Evolutionary conservation across 1,284 basidiomycete species (phyloP).

Genomic region (Pterulicium gracile): DNA sequence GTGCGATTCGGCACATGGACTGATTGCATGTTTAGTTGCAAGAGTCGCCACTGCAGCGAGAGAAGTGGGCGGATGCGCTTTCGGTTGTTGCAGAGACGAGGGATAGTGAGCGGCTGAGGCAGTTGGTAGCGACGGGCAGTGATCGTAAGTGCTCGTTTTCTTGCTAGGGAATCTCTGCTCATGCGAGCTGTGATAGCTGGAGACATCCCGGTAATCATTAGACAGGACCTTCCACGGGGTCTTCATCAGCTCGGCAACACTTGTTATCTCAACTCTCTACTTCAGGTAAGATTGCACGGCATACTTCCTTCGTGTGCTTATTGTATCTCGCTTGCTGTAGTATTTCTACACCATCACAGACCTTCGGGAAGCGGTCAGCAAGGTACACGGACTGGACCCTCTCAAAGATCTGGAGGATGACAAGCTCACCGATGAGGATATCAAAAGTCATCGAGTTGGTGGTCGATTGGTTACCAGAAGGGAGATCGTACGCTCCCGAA

Average conservation of each 20-base stretch:
- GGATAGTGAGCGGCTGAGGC: constrained; percentile 60
- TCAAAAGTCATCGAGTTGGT: constrained; percentile 77
- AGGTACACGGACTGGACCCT: constrained; percentile 41
- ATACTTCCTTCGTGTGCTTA: too few species aligned
- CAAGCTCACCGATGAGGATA: constrained; percentile 66
- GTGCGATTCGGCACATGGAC: constrained; percentile 4
- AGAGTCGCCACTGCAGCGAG: constrained; percentile 53
- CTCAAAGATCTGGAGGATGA: constrained; percentile 51
- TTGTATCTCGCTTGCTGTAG: constrained; percentile 25
- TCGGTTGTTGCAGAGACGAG: constrained; percentile 59
- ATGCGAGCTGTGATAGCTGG: constrained; percentile 52
- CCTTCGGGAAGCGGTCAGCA: constrained; percentile 65
- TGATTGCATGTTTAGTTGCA: constrained; percentile 37
- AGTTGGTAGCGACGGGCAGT: constrained; percentile 52
- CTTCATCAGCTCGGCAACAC: constrained; percentile 91
- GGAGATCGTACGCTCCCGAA: constrained; percentile 75
- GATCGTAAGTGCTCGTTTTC: constrained; percentile 49
- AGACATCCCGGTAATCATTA: constrained; percentile 36
- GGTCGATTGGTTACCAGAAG: constrained; percentile 71
- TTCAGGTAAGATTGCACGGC: constrained; percentile 63
- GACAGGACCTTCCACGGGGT: constrained; percentile 70
- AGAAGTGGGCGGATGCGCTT: constrained; percentile 55
- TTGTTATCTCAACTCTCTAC: constrained; percentile 83
- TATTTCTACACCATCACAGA: constrained; percentile 95
- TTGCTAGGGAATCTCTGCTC: constrained; percentile 2